Base-by-base conservation (phyloP, 495 filamentous ascomycete species). In the Aspergillus cavernicola region DNA sequence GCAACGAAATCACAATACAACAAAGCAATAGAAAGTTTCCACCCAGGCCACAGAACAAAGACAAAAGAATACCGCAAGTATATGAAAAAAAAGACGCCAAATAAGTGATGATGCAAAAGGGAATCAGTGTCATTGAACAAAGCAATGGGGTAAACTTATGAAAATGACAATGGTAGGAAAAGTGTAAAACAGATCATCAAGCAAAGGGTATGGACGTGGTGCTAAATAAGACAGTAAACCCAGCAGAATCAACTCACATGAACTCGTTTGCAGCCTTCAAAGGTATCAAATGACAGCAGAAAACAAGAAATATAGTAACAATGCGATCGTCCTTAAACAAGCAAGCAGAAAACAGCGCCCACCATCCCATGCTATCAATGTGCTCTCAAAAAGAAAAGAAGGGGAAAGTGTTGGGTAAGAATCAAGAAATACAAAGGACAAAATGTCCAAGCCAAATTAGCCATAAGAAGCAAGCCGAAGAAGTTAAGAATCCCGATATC, bases 311-410 rank as follows among this genome's bases (percentile, higher is more conserved):
- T 58, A 37, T 66, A 66, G 57, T 63, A 62, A 68, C 68, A 68
- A 53, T 53, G 52, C 42, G 23, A 54, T 62, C 62, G 57, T 63
- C 69, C 68, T 65, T 65, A 58, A 64, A 56, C 36, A 60, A 60
- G 61, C 47, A 64, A 60, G 50, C 60, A 66, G 56, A 59, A 61
- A 62, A 66, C 57, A 62, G 68, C 69, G 67, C 71, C 71, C 66
- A 61, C 61, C 58, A 66, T 66, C 65, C 66, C 59, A 70, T 72
- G 69, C 67, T 58, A 53, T 55, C 50, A 52, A 33, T 33, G 31
- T 33, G 31, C 12, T 33, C 12, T n/a, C 9, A n/a, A 57, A 55
- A 56, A 49, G 43, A 32, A 43, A 38, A 59, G 35, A 51, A 51
- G 49, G 26, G 38, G 38, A 46, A 38, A 59, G 23, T 9, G 48